These are phyloP conservation scores for Gardenia jasminoides DNA, from an alignment of 257 asterid genomes.

Conservation along the genomic window DNA sequence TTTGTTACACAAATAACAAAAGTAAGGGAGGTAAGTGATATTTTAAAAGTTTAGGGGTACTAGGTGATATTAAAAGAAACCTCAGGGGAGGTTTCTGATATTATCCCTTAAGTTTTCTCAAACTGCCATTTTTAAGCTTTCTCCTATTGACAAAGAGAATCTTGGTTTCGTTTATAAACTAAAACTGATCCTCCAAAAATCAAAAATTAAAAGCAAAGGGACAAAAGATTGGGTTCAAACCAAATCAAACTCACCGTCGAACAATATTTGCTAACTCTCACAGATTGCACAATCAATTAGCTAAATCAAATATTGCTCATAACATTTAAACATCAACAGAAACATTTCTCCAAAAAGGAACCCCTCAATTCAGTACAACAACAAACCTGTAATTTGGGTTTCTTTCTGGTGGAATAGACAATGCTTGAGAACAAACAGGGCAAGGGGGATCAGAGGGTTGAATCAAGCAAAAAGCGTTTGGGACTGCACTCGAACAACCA, in stretches of 20 bases:
- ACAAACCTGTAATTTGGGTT: conserved; percentile 88
- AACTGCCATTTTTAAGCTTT: neutral
- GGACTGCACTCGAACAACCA: conserved; percentile 95
- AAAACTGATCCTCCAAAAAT: too few species aligned
- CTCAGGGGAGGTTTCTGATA: too few species aligned
- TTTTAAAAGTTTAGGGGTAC: too few species aligned
- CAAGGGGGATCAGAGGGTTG: conserved; percentile 91
- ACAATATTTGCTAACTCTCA: neutral
- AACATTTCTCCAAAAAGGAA: neutral
- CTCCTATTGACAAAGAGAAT: too few species aligned
- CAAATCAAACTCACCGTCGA: neutral
- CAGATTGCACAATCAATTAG: neutral
- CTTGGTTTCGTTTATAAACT: too few species aligned
- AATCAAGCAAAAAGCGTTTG: conserved; percentile 79
- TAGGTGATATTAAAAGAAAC: too few species aligned
- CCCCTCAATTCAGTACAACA: neutral
- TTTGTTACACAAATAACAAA: too few species aligned
- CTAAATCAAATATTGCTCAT: neutral
- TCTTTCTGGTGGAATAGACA: conserved; percentile 61
- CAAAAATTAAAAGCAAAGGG: neutral
- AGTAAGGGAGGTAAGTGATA: too few species aligned
- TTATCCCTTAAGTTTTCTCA: too few species aligned
- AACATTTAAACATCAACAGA: too few species aligned
- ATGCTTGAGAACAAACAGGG: conserved; percentile 63
- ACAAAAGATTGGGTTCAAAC: neutral